Conservation (phyloP, 139 green algal species). For the Mesotaenium endlicherianum region DNA sequence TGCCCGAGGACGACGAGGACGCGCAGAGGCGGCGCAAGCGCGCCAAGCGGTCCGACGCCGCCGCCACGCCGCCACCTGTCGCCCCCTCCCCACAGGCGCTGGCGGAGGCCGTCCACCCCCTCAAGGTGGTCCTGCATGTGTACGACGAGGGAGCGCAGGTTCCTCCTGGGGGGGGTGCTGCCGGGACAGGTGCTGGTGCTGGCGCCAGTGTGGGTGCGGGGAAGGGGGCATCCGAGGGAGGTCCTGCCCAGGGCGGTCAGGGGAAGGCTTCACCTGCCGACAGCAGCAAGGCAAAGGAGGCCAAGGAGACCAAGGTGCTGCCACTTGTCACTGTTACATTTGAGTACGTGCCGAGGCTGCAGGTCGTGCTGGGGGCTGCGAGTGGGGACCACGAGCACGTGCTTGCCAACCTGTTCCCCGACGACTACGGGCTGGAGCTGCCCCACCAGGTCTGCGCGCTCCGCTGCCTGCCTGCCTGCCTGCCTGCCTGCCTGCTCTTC, state of each 20-base stretch:
- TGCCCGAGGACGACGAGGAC: constrained; percentile 18
- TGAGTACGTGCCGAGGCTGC: constrained; percentile 24
- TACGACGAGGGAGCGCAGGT: constrained; percentile 2
- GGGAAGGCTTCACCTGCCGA: neutral
- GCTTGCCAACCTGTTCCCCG: constrained; percentile 50
- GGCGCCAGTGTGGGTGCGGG: no score
- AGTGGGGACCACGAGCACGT: constrained; percentile 19
- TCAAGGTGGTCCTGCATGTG: constrained; percentile 20
- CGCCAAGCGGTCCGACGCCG: neutral
- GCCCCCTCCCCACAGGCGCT: neutral
- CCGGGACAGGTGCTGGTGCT: no score
- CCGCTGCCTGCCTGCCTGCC: no score
- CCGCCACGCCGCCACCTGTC: neutral
- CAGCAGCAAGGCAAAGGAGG: neutral
- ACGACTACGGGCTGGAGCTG: constrained; percentile 37
- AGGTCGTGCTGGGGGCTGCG: neutral
- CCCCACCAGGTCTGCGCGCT: no score
- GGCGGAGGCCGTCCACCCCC: constrained; percentile 21
- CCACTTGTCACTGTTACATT: constrained; percentile 10
- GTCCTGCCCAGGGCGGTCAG: neutral
- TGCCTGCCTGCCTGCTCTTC: no score
- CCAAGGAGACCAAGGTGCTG: neutral
- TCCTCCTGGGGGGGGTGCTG: no score
- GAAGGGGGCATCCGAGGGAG: no score
- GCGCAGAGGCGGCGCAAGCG: neutral